These are phyloP conservation scores for Neoscytalidium dimidiatum DNA, from an alignment of 2,329 filamentous ascomycete species.

Conservation along the genomic window DNA sequence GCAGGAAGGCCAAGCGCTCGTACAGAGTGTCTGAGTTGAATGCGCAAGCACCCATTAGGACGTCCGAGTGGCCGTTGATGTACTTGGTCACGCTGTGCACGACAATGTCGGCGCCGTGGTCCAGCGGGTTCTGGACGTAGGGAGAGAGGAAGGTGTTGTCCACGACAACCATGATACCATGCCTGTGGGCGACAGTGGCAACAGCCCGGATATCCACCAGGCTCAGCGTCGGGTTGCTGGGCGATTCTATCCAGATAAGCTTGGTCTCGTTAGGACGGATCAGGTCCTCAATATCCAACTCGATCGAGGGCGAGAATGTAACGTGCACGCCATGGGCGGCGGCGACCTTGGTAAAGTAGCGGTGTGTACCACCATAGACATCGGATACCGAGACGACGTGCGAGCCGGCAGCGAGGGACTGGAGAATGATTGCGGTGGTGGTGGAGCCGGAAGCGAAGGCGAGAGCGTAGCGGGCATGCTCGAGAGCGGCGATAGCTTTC, in stretches of 20 bases:
- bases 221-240: constrained; percentile 90
- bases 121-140: constrained; percentile 94
- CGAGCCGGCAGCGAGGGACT: constrained; percentile 85
- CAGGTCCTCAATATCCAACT: constrained; percentile 80
- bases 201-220: constrained; percentile 92
- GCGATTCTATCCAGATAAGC: constrained; percentile 95
- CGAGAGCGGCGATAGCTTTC: constrained; percentile 83
- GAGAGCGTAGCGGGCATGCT: constrained; percentile 88
- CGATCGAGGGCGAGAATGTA: constrained; percentile 91
- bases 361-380: constrained; percentile 96
- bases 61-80: constrained; percentile 95
- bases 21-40: constrained; percentile 85
- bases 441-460: constrained; percentile 94
- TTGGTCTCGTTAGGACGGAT: constrained; percentile 82
- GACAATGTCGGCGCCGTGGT: constrained; percentile 94
- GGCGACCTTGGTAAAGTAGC: constrained; percentile 98
- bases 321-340: constrained; percentile 91
- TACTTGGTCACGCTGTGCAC: constrained; percentile 98
- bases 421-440: constrained; percentile 88
- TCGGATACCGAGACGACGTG: constrained; percentile 97
- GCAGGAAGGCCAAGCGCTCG: constrained; percentile 80
- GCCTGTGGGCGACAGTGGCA: constrained; percentile 77
- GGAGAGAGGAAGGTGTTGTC: constrained; percentile 98
- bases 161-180: constrained; percentile 93
- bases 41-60: constrained; percentile 95